These are phyloP conservation scores for Saturnispora dispora DNA, from an alignment of 805 yeast genomes.

Conservation along the genomic window DNA sequence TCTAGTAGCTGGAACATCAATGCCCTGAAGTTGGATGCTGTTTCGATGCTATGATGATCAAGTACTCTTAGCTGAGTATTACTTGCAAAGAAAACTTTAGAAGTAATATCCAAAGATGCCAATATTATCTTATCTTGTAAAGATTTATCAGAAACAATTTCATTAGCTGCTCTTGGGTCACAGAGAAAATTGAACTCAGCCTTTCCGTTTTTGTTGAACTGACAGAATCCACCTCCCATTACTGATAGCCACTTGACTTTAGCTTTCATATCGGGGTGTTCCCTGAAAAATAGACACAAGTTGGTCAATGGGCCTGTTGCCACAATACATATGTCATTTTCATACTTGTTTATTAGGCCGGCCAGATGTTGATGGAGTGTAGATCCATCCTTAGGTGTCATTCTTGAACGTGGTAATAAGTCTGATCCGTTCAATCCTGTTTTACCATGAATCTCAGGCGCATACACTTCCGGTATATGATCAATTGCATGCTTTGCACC, in stretches of 20 bases:
- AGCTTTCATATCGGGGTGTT: slow-evolving; percentile 44
- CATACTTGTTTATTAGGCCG: slow-evolving; percentile 22
- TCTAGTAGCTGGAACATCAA: slow-evolving; percentile 46
- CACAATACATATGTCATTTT: slow-evolving; percentile 47
- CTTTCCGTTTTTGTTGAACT: slow-evolving; percentile 25
- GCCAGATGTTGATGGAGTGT: slow-evolving; percentile 22
- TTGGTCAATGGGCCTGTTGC: slow-evolving; percentile 79
- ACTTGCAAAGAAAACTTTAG: slow-evolving; percentile 46
- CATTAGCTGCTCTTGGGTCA: slow-evolving; percentile 69
- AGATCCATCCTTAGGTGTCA: slow-evolving; percentile 14
- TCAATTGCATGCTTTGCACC: slow-evolving; percentile 55
- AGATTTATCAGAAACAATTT: slow-evolving; percentile 39
- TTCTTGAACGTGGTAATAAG: slow-evolving; percentile 42
- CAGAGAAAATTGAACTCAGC: slow-evolving; percentile 71
- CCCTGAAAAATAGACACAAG: slow-evolving; percentile 44
- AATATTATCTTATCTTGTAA: slow-evolving; percentile 44
- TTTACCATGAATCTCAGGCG: slow-evolving; percentile 62
- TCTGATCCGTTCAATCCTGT: slow-evolving; percentile 73
- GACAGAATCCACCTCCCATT: slow-evolving; percentile 63
- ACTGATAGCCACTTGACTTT: slow-evolving; percentile 48
- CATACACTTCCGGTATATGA: slow-evolving; percentile 36
- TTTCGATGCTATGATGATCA: slow-evolving; percentile 23
- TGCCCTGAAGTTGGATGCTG: slow-evolving; percentile 38
- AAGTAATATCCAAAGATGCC: slow-evolving; percentile 64
- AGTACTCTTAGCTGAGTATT: slow-evolving; percentile 33